Base-by-base conservation (phyloP, 257 asterid species). In the Leptodermis oblonga region DNA sequence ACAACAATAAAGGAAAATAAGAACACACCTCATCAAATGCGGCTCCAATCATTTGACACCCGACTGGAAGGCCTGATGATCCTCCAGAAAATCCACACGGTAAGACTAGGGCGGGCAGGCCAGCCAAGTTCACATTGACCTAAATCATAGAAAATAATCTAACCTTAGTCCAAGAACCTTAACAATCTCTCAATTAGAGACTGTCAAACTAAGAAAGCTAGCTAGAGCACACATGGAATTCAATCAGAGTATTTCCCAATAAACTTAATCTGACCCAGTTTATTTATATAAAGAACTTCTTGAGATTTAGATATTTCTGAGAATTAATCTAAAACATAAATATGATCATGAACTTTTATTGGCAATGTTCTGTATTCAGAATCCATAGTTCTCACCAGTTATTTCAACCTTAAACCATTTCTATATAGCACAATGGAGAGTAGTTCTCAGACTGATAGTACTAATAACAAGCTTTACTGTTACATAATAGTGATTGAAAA, bases 101-200 rank as follows among this genome's bases (percentile, higher is more conserved):
- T 73, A 94, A 73, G 81, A 94, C 99, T 75, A 94, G 78, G n/a
- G 99, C 99, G 53, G 97, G 97, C 49, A 94, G 85, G 59, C 99
- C 99, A 77, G 97, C 96, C 88, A 91, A 83, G 89, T 94, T 94
- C 62, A 94, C 97, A 76, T 94, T 94, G 30, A 93, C 97, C 99
- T 90, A 87, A 77, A 75, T 71, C 39, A 68, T 34, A 48, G 17
- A 51, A 37, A 66, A 42, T 65, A 43, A 53, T 25, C 42, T 20
- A 37, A 65, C 18, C 26, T 14, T 13, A 48, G 31, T 17, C 10
- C 8, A 66, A 31, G n/a, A 39, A 9, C 18, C 25, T 4, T 6
- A 20, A 20, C 4, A 33, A 12, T 45, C 42, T 17, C 23, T n/a
- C 2, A 25, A 42, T 63, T 10, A 1, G 10, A 8, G 31, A 61